A percentile compares a stretch with the other conserved stretches of the same genome.
Evolutionary conservation across 2,329 filamentous ascomycete species (phyloP).

Genomic region (Stagonosporopsis cucurbitacearum): DNA sequence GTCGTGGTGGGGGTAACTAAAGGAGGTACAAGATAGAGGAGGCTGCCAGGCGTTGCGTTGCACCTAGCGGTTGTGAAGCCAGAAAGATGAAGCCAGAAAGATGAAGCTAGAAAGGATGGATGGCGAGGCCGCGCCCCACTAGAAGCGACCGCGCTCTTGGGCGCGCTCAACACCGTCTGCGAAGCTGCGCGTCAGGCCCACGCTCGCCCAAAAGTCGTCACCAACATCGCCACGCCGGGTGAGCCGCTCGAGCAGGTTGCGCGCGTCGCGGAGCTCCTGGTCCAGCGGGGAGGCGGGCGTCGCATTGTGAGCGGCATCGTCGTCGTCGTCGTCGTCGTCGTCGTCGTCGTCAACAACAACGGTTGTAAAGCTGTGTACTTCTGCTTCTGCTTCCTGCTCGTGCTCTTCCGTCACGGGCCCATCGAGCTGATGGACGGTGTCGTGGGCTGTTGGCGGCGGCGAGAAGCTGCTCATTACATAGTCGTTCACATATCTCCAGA

Average conservation of each 20-base stretch:
- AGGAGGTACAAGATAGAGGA: too few relatives aligned
- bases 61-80: neutral
- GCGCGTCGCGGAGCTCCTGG: slow-evolving; percentile 67
- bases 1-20: neutral
- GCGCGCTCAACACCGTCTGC: slow-evolving; percentile 45
- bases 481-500: slow-evolving; percentile 37
- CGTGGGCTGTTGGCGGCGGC: slow-evolving; percentile 2
- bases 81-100: too few relatives aligned
- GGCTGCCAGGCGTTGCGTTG: neutral
- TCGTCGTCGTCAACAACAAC: slow-evolving; percentile 34
- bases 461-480: slow-evolving; percentile 41
- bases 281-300: slow-evolving; percentile 30
- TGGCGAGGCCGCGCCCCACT: slow-evolving; percentile 11
- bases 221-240: slow-evolving; percentile 76
- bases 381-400: neutral
- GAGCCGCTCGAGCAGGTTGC: slow-evolving; percentile 73
- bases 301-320: slow-evolving; percentile 24
- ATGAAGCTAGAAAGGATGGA: neutral
- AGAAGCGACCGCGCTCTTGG: slow-evolving; percentile 42
- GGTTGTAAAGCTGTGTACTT: slow-evolving; percentile 11
- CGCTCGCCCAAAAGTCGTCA: slow-evolving; percentile 76
- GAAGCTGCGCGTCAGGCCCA: slow-evolving; percentile 49
- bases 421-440: slow-evolving; percentile 8
- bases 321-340: slow-evolving; percentile 38
- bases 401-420: slow-evolving; percentile 15